These are phyloP conservation scores for Nadsonia fulvescens DNA, from an alignment of 805 yeast genomes.

Conservation along the genomic window DNA sequence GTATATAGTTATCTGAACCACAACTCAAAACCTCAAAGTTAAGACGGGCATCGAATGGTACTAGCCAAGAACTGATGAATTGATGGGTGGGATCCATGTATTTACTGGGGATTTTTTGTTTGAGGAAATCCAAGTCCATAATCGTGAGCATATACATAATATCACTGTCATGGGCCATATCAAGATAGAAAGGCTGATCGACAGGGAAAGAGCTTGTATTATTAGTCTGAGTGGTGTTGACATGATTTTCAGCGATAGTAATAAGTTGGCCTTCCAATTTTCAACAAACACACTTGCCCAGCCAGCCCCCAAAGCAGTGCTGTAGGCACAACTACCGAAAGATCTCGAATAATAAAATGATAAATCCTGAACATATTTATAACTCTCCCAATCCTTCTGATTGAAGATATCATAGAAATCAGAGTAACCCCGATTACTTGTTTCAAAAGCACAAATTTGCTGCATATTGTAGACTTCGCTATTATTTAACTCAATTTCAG, in stretches of 20 bases:
- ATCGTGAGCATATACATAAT: conserved; percentile 43
- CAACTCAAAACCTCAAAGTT: conserved; percentile 22
- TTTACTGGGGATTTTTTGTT: conserved; percentile 26
- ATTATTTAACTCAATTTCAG: conserved; percentile 26
- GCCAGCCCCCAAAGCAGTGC: conserved; percentile 42
- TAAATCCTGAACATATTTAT: conserved; percentile 42
- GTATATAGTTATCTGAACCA: conserved; percentile 15
- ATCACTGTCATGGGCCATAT: conserved; percentile 60
- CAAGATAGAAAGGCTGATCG: conserved; percentile 38
- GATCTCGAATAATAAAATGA: conserved; percentile 43
- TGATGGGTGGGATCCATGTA: conserved; percentile 23
- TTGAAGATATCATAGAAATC: conserved; percentile 51
- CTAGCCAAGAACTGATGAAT: conserved; percentile 20
- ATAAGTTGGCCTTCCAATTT: conserved; percentile 30
- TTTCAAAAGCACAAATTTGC: conserved; percentile 54
- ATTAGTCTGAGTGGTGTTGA: conserved; percentile 25
- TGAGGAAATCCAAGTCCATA: conserved; percentile 30
- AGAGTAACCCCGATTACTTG: conserved; percentile 50
- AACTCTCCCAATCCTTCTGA: conserved; percentile 42
- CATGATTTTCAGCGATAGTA: conserved; percentile 29
- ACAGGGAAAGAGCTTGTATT: conserved; percentile 19
- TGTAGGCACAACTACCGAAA: conserved; percentile 45
- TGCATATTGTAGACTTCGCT: conserved; percentile 36
- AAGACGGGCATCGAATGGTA: conserved; percentile 24
- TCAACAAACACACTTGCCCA: conserved; percentile 25